Base-by-base conservation (phyloP, 2,329 filamentous ascomycete genomes). In the Aureobasidium sp. region DNA sequence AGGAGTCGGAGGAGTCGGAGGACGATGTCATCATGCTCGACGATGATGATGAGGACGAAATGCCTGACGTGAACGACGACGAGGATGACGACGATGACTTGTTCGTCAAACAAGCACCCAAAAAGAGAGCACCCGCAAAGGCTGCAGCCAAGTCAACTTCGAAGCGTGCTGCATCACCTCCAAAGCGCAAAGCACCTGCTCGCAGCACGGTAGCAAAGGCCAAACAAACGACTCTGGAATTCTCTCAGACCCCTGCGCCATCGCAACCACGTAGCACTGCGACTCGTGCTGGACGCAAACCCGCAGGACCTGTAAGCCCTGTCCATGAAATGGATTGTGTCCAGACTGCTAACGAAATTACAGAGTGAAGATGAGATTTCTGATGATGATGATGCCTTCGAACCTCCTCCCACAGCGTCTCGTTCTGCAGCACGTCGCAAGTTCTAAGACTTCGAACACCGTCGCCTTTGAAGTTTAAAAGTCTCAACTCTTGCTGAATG, bases 1-100 rank as follows among this genome's bases (percentile, higher is more conserved):
- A 76, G 3, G 75, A 76, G 56, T 75, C 77, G 58, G 76, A 78
- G 12, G 76, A 77, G 45, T 75, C 78, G 8, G 54, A 78, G 15
- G 76, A 72, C 49, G 73, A 72, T 74, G 70, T 77, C 64, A 69
- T 59, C 68, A 72, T 61, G 77, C 79, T 45, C 37, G 77, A 79
- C 39, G 70, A 73, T 22, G 69, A 78, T 24, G 80, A 81, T 17
- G 9, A 81, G 33, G 75, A 78, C 8, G 77, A 72, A 44, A 11
- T 72, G 75, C 61, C 71, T 75, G 67, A 70, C 27, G 70, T 79
- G 24, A 48, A 48, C 31, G 75, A 78, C 6, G 77, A 73, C 49
- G 73, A 71, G 73, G n/a, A 72, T 76, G 62, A 71, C 75, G 68
- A 70, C 22, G 70, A 71, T 39, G 77, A 79, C 27, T 68, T 79